Evolutionary conservation across 345 rosid genomes (phyloP), one percentile per base, ranked within the genome.

Genomic region (Capsella bursapastoris): DNA sequence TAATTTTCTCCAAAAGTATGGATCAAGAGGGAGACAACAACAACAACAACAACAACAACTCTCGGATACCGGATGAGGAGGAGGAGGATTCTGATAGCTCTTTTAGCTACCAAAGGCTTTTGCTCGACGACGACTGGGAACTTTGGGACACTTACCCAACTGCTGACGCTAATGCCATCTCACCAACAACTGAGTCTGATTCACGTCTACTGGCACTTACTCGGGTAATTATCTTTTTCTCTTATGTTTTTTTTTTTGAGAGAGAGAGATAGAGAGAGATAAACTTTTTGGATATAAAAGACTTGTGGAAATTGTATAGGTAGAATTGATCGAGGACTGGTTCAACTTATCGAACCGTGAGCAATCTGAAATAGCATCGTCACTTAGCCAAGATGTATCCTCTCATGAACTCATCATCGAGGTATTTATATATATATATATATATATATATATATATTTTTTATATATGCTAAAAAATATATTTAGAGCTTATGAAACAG

Each of bases 81-180:
- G 57, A 66, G 9, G 37, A 6, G 6, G 37, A 34, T 34, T 2
- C 37, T 34, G 37, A 34, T 8, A 58, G 15, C 32, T 7, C 51
- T 7, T 62, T 62, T 28, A 69, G 79, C 58, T 69, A 34, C 47
- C 64, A 25, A 15, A 4, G 38, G 34, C 59, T 76, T 35, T 68
- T 76, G 15, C 25, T 8, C 43, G 79, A 64, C 53, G 79, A 69
- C 38, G 52, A 69, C 7, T 76, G 75, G 79, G 15, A 68, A 1
- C 68, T 4, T 5, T 68, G 64, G 70, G 79, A 75, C 43, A 52
- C 40, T 53, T 69, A 22, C 22, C 75, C 74, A 5, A 53, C 51
- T 7, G 15, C 53, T 62, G 70, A 76, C 35, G 47, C 5, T 40
- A 50, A 6, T 60, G 25, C 15, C 11, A 66, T 16, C 16, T 16